Conservation (phyloP, 768 basidiomycete species). For the Termitomyces eurrhizus region DNA sequence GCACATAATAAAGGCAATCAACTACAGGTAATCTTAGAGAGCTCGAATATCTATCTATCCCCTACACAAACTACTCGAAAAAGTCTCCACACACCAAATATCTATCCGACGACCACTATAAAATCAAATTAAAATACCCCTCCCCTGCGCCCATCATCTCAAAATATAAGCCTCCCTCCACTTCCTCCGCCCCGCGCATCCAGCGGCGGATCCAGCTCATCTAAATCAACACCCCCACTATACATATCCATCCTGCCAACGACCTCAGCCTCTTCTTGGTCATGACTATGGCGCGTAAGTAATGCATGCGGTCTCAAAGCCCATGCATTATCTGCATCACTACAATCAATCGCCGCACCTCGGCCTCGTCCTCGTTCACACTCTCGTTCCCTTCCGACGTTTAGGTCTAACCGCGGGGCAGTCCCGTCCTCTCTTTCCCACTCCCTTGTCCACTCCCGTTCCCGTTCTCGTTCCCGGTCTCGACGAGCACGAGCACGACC, state of each 20-base stretch:
- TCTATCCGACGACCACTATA: background rate
- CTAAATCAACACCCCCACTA: constrained; percentile 3
- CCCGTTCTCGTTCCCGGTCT: background rate
- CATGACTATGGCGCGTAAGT: constrained; percentile 10
- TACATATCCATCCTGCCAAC: constrained; percentile 19
- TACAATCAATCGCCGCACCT: background rate
- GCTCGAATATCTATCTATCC: background rate
- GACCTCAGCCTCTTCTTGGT: constrained; percentile 19
- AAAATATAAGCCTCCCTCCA: background rate
- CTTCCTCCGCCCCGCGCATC: background rate
- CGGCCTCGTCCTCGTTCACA: background rate
- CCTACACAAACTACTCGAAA: background rate
- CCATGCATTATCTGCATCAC: background rate
- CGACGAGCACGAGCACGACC: background rate
- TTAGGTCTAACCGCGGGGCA: background rate
- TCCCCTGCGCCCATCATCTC: no score
- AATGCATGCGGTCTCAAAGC: background rate
- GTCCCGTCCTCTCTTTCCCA: background rate
- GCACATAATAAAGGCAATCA: background rate
- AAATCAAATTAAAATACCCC: background rate
- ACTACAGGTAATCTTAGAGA: background rate
- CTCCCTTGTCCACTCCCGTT: background rate
- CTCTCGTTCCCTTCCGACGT: background rate
- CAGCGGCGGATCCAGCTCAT: background rate
- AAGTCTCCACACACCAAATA: background rate